Percentiles rank a stretch among this genome's conserved stretches.
Evolutionary conservation across 2,329 filamentous ascomycete species (phyloP).

Genomic region (Ceratocystis albifundus): DNA sequence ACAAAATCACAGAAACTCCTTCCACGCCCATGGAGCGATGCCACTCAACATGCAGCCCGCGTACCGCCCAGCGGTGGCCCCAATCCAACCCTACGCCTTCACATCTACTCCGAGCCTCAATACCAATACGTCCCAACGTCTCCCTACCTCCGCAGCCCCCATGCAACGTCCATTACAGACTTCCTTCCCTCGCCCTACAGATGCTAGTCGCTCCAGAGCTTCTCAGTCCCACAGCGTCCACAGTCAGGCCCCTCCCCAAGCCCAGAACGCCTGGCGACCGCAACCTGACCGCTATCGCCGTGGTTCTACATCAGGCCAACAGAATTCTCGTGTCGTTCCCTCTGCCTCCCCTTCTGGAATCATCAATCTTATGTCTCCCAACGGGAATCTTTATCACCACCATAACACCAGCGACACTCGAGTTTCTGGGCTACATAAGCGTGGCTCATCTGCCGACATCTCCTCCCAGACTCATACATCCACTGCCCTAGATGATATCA

Average conservation of each 20-base stretch:
- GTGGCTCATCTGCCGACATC: conserved; percentile 15
- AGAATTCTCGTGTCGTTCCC: conserved; percentile 33
- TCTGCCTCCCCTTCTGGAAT: conserved; percentile 23
- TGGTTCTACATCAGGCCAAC: conserved; percentile 44
- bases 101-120: conserved; percentile 56
- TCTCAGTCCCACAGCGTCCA: conserved; percentile 25
- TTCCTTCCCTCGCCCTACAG: conserved; percentile 27
- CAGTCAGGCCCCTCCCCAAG: conserved; percentile 30
- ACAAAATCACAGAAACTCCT: conserved; percentile 39
- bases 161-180: conserved; percentile 27
- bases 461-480: not conserved
- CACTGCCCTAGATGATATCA: conserved; percentile 40
- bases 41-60: conserved; percentile 15
- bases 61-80: conserved; percentile 31
- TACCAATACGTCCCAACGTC: conserved; percentile 40
- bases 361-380: conserved; percentile 26
- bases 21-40: conserved; percentile 39
- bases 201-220: conserved; percentile 23
- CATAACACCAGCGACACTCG: conserved; percentile 26
- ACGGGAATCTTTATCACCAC: conserved; percentile 26
- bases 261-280: conserved; percentile 45
- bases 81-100: conserved; percentile 68
- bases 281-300: conserved; percentile 70
- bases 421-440: conserved; percentile 23
- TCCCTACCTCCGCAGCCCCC: conserved; percentile 35